Evolutionary conservation across 2,329 filamentous ascomycete species (phyloP).

Genomic region (Curvularia sp.): DNA sequence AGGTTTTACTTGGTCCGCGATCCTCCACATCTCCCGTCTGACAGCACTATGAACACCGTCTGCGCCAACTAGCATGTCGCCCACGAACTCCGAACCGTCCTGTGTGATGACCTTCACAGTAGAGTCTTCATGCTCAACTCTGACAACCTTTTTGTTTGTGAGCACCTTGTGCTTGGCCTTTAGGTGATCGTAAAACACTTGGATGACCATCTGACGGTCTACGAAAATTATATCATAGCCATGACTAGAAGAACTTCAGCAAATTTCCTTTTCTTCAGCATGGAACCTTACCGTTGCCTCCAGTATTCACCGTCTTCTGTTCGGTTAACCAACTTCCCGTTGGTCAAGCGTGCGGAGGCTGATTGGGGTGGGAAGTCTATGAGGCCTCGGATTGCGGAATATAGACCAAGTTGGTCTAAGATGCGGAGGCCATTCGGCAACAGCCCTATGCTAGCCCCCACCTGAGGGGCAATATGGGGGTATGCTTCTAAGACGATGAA

Average conservation of each 20-base stretch:
- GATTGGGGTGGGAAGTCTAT: background rate
- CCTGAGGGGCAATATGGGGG: constrained; percentile 18
- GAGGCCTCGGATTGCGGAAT: constrained; percentile 5
- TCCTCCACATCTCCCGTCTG: constrained; percentile 27
- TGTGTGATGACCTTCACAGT: constrained; percentile 13
- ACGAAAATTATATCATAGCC: constrained; percentile 12
- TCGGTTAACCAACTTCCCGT: no score
- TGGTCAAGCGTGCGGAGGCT: no score
- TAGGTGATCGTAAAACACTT: constrained; percentile 23
- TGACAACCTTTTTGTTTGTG: background rate
- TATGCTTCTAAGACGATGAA: constrained; percentile 27
- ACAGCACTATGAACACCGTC: constrained; percentile 30
- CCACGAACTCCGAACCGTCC: constrained; percentile 15
- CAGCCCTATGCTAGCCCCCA: constrained; percentile 31
- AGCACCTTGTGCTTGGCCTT: constrained; percentile 22
- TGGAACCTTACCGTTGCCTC: no score
- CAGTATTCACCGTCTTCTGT: no score
- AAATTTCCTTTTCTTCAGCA: no score
- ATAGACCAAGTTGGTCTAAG: constrained; percentile 32
- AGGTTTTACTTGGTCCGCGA: constrained; percentile 2
- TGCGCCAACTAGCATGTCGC: constrained; percentile 25
- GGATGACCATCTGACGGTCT: constrained; percentile 23
- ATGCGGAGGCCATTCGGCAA: constrained; percentile 27
- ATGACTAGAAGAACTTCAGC: background rate
- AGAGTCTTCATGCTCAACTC: background rate